These are phyloP conservation scores for Solanum medicagineum DNA, from an alignment of 257 asterid species.

Conservation along the genomic window DNA sequence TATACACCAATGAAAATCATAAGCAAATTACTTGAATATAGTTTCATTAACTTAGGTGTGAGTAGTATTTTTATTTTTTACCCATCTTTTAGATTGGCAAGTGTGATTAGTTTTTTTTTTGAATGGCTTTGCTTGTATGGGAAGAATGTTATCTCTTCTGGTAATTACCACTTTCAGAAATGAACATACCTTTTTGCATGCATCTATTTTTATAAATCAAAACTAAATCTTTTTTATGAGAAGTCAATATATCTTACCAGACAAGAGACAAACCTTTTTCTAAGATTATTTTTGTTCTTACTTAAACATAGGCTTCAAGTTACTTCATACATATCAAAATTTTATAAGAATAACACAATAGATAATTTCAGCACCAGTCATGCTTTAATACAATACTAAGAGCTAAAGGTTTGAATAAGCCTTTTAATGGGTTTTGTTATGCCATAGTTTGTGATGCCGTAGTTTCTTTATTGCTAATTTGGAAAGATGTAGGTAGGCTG, in stretches of 20 bases:
- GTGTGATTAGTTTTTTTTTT: background rate
- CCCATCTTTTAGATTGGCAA: background rate
- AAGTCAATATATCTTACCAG: background rate
- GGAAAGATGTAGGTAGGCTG: conserved; percentile 32
- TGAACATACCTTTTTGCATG: background rate
- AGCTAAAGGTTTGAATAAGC: background rate
- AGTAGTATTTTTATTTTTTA: background rate
- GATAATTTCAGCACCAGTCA: background rate
- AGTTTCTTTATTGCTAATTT: conserved; percentile 7
- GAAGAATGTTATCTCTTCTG: background rate
- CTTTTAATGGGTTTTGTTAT: background rate
- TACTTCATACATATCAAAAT: background rate
- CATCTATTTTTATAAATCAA: background rate
- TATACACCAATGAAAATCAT: background rate
- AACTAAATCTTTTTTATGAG: background rate
- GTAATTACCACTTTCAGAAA: background rate
- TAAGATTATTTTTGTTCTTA: background rate
- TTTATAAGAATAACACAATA: background rate
- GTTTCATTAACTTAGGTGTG: background rate
- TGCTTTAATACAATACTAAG: background rate
- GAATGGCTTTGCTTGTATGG: background rate
- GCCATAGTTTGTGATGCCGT: conserved; percentile 6
- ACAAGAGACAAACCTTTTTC: background rate
- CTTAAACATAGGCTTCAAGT: background rate
- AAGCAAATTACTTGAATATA: background rate